Percentiles rank a stretch among this genome's conserved stretches.
Conservation (phyloP, 805 yeast genomes). For the Jamesozyma gamospora region DNA sequence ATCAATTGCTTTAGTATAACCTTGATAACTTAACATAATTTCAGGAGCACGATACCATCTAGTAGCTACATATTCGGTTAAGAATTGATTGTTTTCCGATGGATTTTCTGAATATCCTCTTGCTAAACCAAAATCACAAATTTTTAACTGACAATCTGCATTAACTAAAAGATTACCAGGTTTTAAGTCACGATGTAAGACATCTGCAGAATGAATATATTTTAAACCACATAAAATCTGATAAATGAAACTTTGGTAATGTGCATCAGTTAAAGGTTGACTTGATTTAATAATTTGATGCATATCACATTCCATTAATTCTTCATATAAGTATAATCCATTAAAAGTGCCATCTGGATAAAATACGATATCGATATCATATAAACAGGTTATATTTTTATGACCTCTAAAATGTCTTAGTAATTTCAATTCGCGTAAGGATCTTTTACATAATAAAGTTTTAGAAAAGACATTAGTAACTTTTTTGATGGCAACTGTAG, state of each 20-base stretch:
- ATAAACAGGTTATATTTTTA: conserved; percentile 88
- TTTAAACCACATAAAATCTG: conserved; percentile 86
- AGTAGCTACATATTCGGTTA: conserved; percentile 97
- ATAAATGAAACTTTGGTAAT: conserved; percentile 85
- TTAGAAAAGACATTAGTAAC: conserved; percentile 90
- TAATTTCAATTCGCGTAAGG: conserved; percentile 81
- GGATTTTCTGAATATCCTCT: conserved; percentile 80
- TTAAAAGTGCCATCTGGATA: conserved; percentile 64
- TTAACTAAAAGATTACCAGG: conserved; percentile 90
- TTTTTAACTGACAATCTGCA: conserved; percentile 92
- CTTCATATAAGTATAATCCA: conserved; percentile 89
- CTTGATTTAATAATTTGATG: conserved; percentile 93
- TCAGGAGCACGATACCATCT: conserved; percentile 99
- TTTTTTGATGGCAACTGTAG: conserved; percentile 85
- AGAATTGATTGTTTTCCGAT: conserved; percentile 80
- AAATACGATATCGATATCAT: conserved; percentile 81
- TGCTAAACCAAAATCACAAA: conserved; percentile 94
- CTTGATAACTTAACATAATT: conserved; percentile 88
- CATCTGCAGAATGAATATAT: conserved; percentile 86
- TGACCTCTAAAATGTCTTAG: conserved; percentile 92
- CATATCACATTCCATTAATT: conserved; percentile 97
- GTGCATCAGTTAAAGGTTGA: conserved; percentile 89
- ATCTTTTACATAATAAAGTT: conserved; percentile 83
- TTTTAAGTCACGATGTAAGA: conserved; percentile 86
- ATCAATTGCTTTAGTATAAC: conserved; percentile 93